Percentiles rank a stretch among this genome's conserved stretches.
phyloP scores from a whole-genome alignment of 2,329 filamentous ascomycete species.

The Incumbomyces lentus region DNA sequence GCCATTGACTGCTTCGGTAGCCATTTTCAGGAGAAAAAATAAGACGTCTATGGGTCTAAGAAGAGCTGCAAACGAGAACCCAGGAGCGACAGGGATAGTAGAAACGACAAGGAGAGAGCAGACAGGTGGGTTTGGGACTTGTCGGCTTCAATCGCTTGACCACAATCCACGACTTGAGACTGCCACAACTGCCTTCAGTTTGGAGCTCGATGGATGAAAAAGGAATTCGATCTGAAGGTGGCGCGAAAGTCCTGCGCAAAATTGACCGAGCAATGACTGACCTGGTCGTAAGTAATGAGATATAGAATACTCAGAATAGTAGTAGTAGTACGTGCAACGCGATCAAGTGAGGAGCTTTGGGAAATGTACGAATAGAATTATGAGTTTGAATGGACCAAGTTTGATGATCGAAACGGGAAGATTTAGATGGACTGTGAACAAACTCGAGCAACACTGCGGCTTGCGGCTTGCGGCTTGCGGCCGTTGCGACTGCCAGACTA shows the following conservation, averaged over 20 bases:
- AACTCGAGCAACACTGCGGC: no score
- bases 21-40: slow-evolving; percentile 11
- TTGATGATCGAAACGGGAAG: not conserved
- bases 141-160: not conserved
- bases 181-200: not conserved
- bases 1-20: slow-evolving; percentile 20
- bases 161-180: not conserved
- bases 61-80: not conserved
- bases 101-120: not conserved
- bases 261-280: not conserved
- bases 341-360: no score
- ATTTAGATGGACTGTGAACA: not conserved
- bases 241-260: slow-evolving; percentile 1
- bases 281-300: no score
- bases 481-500: no score
- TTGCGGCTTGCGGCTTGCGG: no score
- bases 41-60: not conserved
- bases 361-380: not conserved
- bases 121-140: not conserved
- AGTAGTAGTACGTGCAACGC: no score
- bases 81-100: not conserved
- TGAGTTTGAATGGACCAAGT: not conserved
- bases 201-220: not conserved
- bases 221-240: not conserved
- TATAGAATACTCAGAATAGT: no score